Evolutionary conservation across 768 basidiomycete species (phyloP), one percentile per base, ranked within the genome.

Genomic region (Serendipita indica): DNA sequence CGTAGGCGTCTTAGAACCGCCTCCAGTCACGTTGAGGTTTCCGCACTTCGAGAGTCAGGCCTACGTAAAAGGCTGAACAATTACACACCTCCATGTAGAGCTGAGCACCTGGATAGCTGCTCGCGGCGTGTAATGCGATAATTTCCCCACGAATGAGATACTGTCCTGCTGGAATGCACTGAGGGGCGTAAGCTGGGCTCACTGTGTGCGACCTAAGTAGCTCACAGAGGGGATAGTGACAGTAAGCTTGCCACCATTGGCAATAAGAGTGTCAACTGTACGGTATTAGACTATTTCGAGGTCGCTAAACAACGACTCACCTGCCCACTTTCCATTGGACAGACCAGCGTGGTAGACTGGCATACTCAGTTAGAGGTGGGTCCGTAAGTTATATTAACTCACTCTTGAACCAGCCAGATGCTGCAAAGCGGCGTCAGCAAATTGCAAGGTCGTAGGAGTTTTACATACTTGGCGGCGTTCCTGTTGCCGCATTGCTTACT

Each of bases 341-440:
- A 58, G 37, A 18, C 57, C 57, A 16, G 57, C 57, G 13, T 58
- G 57, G 34, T 58, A 58, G 18, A 58, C 57, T 41, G 22, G 5
- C 5, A 16, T 14, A 27, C 12, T 16, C 33, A 16, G 33, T 20
- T 6, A 25, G 2, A 33, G 5, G 13, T 30, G 28, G 14, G 7
- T 3, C n/a, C 3, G 16, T 22, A n/a, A 16, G 14, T 39, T 35
- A 7, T 18, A 37, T 20, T 18, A 27, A 57, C 57, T 5, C 14
- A 58, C 57, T 58, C 35, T 58, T 58, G 37, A 58, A 58, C 57
- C 57, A 58, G n/a, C 57, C 57, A n/a, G 57, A 58, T 14, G 57
- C 39, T n/a, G 37, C 33, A 37, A 33, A 18, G 57, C 39, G 4
- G 34, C 57, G 28, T n/a, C n/a, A n/a, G 57, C 57, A 28, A 37